phyloP scores from a whole-genome alignment of 495 filamentous ascomycete genomes.

The Penicillium odoratum region DNA sequence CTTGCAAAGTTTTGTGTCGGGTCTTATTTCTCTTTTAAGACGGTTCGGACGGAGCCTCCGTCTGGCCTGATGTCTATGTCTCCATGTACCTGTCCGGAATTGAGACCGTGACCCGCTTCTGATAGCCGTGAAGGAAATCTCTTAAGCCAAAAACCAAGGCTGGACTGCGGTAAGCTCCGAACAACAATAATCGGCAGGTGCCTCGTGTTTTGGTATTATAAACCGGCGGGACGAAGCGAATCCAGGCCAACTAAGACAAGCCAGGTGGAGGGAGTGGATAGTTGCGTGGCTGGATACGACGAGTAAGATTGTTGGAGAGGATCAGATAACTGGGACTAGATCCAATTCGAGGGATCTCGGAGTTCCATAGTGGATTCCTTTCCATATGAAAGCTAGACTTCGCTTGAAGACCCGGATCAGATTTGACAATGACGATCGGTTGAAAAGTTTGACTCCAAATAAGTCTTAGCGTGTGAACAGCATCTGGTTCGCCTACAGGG shows the following conservation, averaged over 20 bases:
- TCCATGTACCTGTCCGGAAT: background rate
- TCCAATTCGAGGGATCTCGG: slow-evolving; percentile 17
- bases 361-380: slow-evolving; percentile 16
- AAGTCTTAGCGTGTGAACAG: background rate
- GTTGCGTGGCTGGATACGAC: slow-evolving; percentile 14
- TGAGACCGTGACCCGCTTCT: background rate
- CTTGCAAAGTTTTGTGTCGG: slow-evolving; percentile 1
- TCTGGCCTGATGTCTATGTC: background rate
- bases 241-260: slow-evolving; percentile 7
- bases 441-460: background rate
- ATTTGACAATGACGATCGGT: slow-evolving; percentile 9
- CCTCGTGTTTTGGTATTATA: background rate
- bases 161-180: background rate
- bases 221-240: slow-evolving; percentile 13
- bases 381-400: slow-evolving; percentile 4
- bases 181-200: background rate
- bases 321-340: slow-evolving; percentile 32
- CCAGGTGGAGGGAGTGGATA: slow-evolving; percentile 34
- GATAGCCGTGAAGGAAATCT: background rate
- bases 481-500: background rate
- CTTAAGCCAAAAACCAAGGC: background rate
- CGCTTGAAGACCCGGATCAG: slow-evolving; percentile 7
- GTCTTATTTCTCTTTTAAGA: slow-evolving; percentile 1
- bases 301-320: slow-evolving; percentile 27
- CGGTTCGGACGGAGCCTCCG: background rate